phyloP scores from a whole-genome alignment of 345 rosid species.

The Erucastrum elatum region DNA sequence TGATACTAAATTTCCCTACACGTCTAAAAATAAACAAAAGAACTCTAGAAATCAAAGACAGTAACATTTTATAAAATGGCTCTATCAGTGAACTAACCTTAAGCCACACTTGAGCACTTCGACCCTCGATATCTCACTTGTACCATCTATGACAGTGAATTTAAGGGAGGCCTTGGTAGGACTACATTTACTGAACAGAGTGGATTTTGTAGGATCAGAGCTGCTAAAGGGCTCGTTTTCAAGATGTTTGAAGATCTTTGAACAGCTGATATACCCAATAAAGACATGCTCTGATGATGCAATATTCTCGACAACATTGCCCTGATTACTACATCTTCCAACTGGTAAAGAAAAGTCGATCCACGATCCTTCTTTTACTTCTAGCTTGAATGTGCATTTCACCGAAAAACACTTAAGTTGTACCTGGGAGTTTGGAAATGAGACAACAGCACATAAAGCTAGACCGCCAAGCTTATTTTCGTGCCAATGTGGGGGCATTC shows the following conservation, averaged over 20 bases:
- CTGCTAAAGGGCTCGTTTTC: neutral
- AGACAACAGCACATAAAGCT: conserved; percentile 21
- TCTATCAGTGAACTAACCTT: neutral
- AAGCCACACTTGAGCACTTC: neutral
- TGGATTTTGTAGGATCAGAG: neutral
- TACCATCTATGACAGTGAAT: neutral
- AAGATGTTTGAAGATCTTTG: neutral
- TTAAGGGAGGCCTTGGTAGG: neutral
- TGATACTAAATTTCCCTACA: neutral
- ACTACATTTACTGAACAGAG: neutral
- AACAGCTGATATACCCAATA: neutral
- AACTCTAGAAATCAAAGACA: neutral
- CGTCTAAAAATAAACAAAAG: neutral
- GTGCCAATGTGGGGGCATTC: conserved; percentile 14
- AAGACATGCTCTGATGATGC: neutral
- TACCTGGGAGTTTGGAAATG: conserved; percentile 8
- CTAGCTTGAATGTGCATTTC: neutral
- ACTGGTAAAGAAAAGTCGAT: neutral
- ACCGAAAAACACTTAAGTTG: neutral
- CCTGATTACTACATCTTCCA: neutral
- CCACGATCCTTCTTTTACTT: neutral
- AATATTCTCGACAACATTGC: neutral
- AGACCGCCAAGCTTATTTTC: conserved; percentile 11
- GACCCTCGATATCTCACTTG: neutral
- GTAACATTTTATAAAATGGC: neutral